Percentiles rank a stretch among this genome's conserved stretches.
Evolutionary conservation across 2,329 filamentous ascomycete species (phyloP).

Genomic region (Tolypocladium tundrense): DNA sequence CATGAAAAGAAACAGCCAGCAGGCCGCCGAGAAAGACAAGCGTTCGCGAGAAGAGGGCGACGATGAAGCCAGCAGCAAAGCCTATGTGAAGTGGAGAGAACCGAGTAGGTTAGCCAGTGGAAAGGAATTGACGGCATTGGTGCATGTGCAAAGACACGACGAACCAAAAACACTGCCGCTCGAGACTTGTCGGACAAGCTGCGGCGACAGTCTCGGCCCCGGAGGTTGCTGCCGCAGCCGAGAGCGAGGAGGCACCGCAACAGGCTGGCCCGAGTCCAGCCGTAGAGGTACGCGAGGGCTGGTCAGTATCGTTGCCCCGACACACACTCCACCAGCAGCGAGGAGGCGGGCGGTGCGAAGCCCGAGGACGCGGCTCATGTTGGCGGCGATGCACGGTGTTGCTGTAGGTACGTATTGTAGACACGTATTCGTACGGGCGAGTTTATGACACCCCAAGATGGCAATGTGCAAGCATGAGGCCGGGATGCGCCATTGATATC

Average conservation of each 20-base stretch:
- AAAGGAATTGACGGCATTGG: neutral
- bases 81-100: slow-evolving; percentile 27
- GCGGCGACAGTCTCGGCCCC: slow-evolving; percentile 11
- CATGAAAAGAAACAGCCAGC: slow-evolving; percentile 52
- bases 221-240: slow-evolving; percentile 5
- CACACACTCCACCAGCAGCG: neutral
- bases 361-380: neutral
- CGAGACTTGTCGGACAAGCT: slow-evolving; percentile 38
- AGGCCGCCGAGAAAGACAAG: slow-evolving; percentile 58
- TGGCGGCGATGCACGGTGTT: neutral
- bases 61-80: slow-evolving; percentile 51
- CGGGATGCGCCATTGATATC: neutral
- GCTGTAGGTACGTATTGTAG: neutral
- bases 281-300: slow-evolving; percentile 8
- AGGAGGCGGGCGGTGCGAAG: slow-evolving; percentile 11
- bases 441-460: neutral
- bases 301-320: slow-evolving; percentile 14
- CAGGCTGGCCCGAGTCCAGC: slow-evolving; percentile 10
- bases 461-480: neutral
- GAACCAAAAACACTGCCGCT: slow-evolving; percentile 42
- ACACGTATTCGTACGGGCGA: neutral
- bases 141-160: slow-evolving; percentile 5
- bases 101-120: neutral
- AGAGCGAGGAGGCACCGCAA: slow-evolving; percentile 9
- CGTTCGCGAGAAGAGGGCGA: slow-evolving; percentile 61